Percentiles rank a stretch among this genome's conserved stretches.
These are phyloP conservation scores for Pelargonium myrrhifolium DNA, from an alignment of 441 rosid genomes.

Conservation along the genomic window DNA sequence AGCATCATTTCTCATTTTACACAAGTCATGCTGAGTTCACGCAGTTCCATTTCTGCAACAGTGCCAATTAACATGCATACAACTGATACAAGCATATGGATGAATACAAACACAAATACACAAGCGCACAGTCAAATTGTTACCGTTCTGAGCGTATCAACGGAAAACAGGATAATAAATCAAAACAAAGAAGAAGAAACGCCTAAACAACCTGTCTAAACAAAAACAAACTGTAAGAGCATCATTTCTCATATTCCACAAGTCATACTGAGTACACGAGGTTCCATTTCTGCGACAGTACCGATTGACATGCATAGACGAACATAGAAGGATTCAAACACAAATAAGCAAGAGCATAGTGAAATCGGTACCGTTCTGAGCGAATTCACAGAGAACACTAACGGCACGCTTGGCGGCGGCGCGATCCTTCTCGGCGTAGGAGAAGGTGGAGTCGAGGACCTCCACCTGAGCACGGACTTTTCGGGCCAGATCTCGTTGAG, in stretches of 20 bases:
- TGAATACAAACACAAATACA: no score
- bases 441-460: conserved; percentile 31
- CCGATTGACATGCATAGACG: not conserved
- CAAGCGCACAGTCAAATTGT: no score
- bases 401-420: conserved; percentile 38
- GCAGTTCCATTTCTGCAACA: no score
- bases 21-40: no score
- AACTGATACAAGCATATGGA: no score
- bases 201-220: not conserved
- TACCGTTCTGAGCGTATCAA: no score
- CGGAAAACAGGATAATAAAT: no score
- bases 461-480: conserved; percentile 34
- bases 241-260: not conserved
- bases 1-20: no score
- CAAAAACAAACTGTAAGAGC: not conserved
- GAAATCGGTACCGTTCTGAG: conserved; percentile 38
- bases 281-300: not conserved
- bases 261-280: not conserved
- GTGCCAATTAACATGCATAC: no score
- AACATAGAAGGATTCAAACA: not conserved
- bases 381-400: conserved; percentile 34
- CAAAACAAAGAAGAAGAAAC: not conserved
- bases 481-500: conserved; percentile 29
- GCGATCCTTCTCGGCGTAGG: conserved; percentile 33
- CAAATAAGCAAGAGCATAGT: not conserved